Conservation (phyloP, 441 rosid genomes). For the Isatis lusitanica region DNA sequence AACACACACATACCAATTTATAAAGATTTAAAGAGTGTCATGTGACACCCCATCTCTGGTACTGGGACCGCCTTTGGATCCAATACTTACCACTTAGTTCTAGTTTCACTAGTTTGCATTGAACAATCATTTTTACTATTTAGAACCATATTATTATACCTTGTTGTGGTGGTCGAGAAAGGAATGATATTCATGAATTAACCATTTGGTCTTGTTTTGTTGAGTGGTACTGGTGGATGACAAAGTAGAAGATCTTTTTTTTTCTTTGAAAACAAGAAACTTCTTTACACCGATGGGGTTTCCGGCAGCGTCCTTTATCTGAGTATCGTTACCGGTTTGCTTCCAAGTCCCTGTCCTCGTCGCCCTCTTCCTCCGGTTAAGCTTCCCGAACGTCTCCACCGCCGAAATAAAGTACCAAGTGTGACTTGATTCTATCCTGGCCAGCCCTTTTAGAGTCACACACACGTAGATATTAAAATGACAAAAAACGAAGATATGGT, state of each 20-base stretch:
- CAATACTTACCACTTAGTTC: too few relatives aligned
- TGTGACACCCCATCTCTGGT: too few relatives aligned
- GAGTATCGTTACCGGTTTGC: conserved; percentile 17
- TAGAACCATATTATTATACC: background rate
- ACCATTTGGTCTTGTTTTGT: conserved; percentile 3
- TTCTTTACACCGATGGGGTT: conserved; percentile 27
- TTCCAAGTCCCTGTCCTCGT: conserved; percentile 26
- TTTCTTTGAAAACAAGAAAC: conserved; percentile 28
- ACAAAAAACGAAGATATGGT: background rate
- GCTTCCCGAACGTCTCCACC: conserved; percentile 25
- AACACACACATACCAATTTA: too few relatives aligned
- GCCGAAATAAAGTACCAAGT: conserved; percentile 27
- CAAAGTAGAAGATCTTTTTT: background rate
- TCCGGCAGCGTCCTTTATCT: conserved; percentile 9
- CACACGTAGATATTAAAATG: background rate
- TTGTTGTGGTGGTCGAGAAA: conserved; percentile 10
- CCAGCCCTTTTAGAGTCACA: conserved; percentile 9
- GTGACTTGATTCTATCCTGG: conserved; percentile 16
- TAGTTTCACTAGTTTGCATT: too few relatives aligned
- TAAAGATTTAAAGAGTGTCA: too few relatives aligned
- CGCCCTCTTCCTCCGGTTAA: conserved; percentile 17
- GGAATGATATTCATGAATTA: conserved; percentile 31
- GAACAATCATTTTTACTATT: too few relatives aligned
- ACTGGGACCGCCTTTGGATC: too few relatives aligned
- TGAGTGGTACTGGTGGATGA: background rate